phyloP scores from a whole-genome alignment of 2,329 filamentous ascomycete species.

The Alternaria sp. region DNA sequence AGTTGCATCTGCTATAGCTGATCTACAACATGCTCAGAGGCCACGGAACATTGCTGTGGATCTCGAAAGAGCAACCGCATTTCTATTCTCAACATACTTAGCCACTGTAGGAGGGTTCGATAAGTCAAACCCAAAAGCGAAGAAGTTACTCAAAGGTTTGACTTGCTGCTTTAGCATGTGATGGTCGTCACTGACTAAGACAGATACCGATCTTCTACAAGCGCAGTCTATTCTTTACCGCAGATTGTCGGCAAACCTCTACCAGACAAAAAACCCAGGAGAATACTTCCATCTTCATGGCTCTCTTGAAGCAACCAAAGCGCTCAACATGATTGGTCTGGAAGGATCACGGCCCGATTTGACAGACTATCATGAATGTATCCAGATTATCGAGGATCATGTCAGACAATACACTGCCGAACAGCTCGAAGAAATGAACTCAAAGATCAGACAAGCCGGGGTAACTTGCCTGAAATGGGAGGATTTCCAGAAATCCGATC shows the following conservation, averaged over 20 bases:
- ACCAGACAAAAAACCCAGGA: constrained; percentile 71
- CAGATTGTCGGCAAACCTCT: constrained; percentile 76
- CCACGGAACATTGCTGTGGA: constrained; percentile 60
- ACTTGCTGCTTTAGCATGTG: neutral
- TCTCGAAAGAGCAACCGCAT: constrained; percentile 63
- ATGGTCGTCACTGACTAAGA: constrained; percentile 17
- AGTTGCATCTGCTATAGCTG: constrained; percentile 67
- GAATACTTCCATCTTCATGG: constrained; percentile 80
- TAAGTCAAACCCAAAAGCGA: constrained; percentile 55
- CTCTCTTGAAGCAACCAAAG: constrained; percentile 75
- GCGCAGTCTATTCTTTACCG: constrained; percentile 78
- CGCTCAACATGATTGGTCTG: constrained; percentile 74
- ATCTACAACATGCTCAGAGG: constrained; percentile 60
- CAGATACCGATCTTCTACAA: constrained; percentile 75
- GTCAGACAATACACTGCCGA: constrained; percentile 52
- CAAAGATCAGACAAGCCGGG: constrained; percentile 53
- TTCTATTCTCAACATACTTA: constrained; percentile 67
- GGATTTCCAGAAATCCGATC: constrained; percentile 51
- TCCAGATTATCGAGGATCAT: constrained; percentile 53
- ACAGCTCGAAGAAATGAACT: constrained; percentile 55
- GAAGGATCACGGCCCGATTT: constrained; percentile 69
- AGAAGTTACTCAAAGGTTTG: constrained; percentile 55
- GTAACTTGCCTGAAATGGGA: constrained; percentile 54
- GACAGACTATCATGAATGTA: constrained; percentile 56
- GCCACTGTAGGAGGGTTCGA: constrained; percentile 63